Conservation (phyloP, 2,329 filamentous ascomycete genomes). For the Biscogniauxia sp. region DNA sequence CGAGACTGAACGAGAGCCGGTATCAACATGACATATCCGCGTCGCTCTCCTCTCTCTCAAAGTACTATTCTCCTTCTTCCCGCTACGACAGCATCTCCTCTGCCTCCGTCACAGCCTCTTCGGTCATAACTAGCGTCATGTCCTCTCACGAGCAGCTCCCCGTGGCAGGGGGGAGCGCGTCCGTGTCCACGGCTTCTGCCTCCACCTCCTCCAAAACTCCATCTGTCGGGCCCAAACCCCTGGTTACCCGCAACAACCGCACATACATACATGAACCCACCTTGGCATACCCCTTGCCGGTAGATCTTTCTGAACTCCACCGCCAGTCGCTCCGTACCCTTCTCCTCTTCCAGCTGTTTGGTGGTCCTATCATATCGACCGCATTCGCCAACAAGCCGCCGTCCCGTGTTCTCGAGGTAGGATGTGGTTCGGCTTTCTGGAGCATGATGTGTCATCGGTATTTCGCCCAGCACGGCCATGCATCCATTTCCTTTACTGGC, state of each 20-base stretch:
- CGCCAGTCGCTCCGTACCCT: slow-evolving; percentile 82
- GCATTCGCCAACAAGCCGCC: slow-evolving; percentile 66
- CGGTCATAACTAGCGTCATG: slow-evolving; percentile 45
- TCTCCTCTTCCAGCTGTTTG: slow-evolving; percentile 77
- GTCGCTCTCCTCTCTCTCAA: slow-evolving; percentile 16
- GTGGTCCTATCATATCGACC: slow-evolving; percentile 73
- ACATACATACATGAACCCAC: slow-evolving; percentile 75
- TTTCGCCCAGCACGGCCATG: slow-evolving; percentile 66
- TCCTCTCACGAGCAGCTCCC: slow-evolving; percentile 45
- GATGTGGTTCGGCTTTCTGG: slow-evolving; percentile 88
- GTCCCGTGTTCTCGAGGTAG: slow-evolving; percentile 76
- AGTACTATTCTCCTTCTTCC: slow-evolving; percentile 34
- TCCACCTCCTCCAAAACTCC: slow-evolving; percentile 25
- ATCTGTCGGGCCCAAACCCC: slow-evolving; percentile 44
- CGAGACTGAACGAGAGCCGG: slow-evolving; percentile 16
- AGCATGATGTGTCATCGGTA: slow-evolving; percentile 83
- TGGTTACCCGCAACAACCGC: slow-evolving; percentile 73
- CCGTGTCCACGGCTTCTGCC: slow-evolving; percentile 28
- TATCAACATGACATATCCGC: slow-evolving; percentile 24
- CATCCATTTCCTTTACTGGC: slow-evolving; percentile 74
- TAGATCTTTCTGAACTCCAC: slow-evolving; percentile 83
- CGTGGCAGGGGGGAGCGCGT: slow-evolving; percentile 40
- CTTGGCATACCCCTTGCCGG: slow-evolving; percentile 78
- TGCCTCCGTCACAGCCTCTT: slow-evolving; percentile 40
- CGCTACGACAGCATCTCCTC: slow-evolving; percentile 48